These are phyloP conservation scores for Sporodiniella umbellata DNA, from an alignment of 371 early-diverging fungal species.

Conservation along the genomic window DNA sequence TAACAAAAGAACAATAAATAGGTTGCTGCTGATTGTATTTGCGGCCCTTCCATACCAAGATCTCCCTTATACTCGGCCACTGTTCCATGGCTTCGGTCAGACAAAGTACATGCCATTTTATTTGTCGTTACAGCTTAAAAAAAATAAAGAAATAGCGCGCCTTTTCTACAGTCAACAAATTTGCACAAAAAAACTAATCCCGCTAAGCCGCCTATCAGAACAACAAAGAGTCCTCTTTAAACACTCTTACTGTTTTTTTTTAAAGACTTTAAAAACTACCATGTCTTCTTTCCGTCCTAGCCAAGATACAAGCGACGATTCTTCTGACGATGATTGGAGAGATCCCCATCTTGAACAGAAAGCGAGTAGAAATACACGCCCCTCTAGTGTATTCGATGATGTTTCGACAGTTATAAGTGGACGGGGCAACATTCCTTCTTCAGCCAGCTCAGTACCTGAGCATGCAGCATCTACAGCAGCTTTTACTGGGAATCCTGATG, in stretches of 20 bases:
- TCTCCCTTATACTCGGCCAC: conserved; percentile 15
- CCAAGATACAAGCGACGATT: conserved; percentile 1
- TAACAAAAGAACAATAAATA: not conserved
- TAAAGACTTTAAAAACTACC: not conserved
- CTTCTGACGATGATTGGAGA: conserved; percentile 22
- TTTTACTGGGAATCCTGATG: conserved; percentile 18
- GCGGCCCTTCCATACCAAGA: no score
- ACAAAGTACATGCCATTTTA: conserved; percentile 1
- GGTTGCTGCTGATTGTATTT: no score
- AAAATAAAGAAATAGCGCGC: conserved; percentile 5
- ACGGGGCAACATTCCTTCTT: not conserved
- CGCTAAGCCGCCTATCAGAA: not conserved
- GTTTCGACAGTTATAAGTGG: not conserved
- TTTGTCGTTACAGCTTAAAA: conserved; percentile 1
- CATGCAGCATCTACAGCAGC: not conserved
- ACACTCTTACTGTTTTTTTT: not conserved
- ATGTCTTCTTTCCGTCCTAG: conserved; percentile 27
- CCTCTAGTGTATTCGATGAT: conserved; percentile 3
- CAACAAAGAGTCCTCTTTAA: not conserved
- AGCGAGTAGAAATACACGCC: not conserved
- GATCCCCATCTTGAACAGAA: conserved; percentile 1
- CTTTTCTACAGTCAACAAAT: not conserved
- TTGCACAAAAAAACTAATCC: not conserved
- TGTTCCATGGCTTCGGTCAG: conserved; percentile 12
- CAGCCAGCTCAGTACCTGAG: not conserved